Evolutionary conservation across 805 yeast genomes (phyloP).

Genomic region (Saccharomycopsis sp.): DNA sequence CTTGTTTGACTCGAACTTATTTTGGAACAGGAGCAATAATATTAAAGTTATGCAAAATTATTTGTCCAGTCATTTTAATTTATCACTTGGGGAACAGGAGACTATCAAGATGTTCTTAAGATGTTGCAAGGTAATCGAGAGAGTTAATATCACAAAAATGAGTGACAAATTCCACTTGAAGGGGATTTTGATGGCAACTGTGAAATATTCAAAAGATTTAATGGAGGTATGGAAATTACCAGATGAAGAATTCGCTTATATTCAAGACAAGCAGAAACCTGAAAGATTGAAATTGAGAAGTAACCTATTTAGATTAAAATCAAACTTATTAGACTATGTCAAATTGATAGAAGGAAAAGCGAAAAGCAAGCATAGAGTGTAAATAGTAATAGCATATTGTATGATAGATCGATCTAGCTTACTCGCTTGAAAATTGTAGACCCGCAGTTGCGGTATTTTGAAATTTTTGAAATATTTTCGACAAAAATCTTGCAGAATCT

Average conservation of each 20-base stretch:
- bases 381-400: too few relatives aligned
- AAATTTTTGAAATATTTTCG: too few relatives aligned
- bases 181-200: slow-evolving; percentile 2
- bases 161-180: slow-evolving; percentile 1
- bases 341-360: background rate
- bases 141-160: too few relatives aligned
- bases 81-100: slow-evolving; percentile 2
- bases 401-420: too few relatives aligned
- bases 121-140: background rate
- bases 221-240: background rate
- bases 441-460: too few relatives aligned
- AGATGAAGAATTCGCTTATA: background rate
- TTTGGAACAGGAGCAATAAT: background rate
- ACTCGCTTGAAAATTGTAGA: too few relatives aligned
- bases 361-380: background rate
- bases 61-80: slow-evolving; percentile 14
- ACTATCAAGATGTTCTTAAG: slow-evolving; percentile 1
- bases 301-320: background rate
- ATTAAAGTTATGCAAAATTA: slow-evolving; percentile 3
- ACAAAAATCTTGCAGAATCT: too few relatives aligned
- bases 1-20: background rate
- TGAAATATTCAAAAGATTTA: slow-evolving; percentile 2
- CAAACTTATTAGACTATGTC: background rate
- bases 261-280: background rate
- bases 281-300: background rate